Conservation (phyloP, 2,329 filamentous ascomycete genomes). For the Exophiala calicioides region DNA sequence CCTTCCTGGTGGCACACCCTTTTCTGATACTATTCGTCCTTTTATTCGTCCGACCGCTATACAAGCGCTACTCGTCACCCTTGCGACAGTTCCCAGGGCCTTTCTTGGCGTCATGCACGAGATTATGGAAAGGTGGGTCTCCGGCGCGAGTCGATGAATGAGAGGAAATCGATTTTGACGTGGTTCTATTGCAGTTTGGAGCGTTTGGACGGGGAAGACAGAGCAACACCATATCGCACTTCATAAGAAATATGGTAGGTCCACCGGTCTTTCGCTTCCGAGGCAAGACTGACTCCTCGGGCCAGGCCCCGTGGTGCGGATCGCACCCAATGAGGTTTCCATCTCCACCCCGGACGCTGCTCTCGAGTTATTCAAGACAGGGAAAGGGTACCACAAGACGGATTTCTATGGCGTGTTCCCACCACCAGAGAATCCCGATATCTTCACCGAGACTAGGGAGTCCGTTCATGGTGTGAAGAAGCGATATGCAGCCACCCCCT, state of each 20-base stretch:
- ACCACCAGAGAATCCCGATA: constrained; percentile 59
- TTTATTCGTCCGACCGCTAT: constrained; percentile 35
- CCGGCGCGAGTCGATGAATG: no score
- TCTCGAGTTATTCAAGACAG: constrained; percentile 49
- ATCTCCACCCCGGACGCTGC: constrained; percentile 50
- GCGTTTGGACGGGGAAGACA: constrained; percentile 42
- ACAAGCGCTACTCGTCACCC: constrained; percentile 50
- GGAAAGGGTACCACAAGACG: constrained; percentile 57
- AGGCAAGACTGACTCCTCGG: constrained; percentile 6
- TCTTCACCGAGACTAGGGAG: constrained; percentile 59
- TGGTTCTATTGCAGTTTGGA: constrained; percentile 32
- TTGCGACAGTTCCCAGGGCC: constrained; percentile 47
- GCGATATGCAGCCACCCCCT: constrained; percentile 43
- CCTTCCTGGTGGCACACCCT: constrained; percentile 19
- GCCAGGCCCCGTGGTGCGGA: constrained; percentile 50
- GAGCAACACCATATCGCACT: constrained; percentile 40
- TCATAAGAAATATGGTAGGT: constrained; percentile 43
- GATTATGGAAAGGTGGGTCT: constrained; percentile 40
- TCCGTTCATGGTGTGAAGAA: constrained; percentile 59
- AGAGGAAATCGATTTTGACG: neutral
- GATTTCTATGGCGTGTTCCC: constrained; percentile 58
- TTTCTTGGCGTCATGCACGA: constrained; percentile 43
- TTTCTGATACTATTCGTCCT: constrained; percentile 27
- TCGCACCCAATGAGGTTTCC: constrained; percentile 53
- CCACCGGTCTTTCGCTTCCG: neutral